Conservation (phyloP, 129 eudicot species). For the sunflower (Helianthus annuus) region HanXRQr2.0-SUNRISE NC_035441.2:187889399-187889898, state of each 20-base stretch:
- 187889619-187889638: conserved; percentile 52
- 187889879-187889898: not conserved
- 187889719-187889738: conserved; percentile 7
- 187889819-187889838: not conserved
- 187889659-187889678: conserved; percentile 62
- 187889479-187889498: conserved; percentile 18
- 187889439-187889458: not conserved
- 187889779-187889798: conserved; percentile 11
- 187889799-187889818: conserved; percentile 1
- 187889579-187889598: conserved; percentile 44
- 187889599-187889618: conserved; percentile 58
- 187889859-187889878: conserved; percentile 48
- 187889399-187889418: conserved; percentile 4
- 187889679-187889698: conserved; percentile 49
- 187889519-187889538: conserved; percentile 46
- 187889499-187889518: conserved; percentile 52
- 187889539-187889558: conserved; percentile 71
- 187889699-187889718: conserved; percentile 13
- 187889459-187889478: conserved; percentile 2
- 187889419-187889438: not conserved
- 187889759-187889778: conserved; percentile 4
- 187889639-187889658: conserved; percentile 61
- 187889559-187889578: conserved; percentile 27
- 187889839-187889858: conserved; percentile 52
- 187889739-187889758: not conserved